phyloP scores from a whole-genome alignment of 2,329 filamentous ascomycete species.

The Microcyclosporella mali region DNA sequence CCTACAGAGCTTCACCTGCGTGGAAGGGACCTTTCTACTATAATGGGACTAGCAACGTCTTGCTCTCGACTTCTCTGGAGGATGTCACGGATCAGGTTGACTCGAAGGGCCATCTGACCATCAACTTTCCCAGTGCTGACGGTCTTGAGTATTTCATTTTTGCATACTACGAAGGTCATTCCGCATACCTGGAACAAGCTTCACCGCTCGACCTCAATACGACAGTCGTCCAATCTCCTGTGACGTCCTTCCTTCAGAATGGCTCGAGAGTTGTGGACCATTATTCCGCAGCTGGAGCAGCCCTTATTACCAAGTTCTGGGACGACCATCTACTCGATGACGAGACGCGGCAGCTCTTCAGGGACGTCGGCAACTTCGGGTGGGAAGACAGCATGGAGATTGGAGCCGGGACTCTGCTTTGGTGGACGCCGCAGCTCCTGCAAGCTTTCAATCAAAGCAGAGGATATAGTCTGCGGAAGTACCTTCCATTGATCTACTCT shows the following conservation, averaged over 20 bases:
- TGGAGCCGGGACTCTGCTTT: constrained; percentile 18
- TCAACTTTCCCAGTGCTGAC: constrained; percentile 20
- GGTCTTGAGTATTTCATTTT: constrained; percentile 26
- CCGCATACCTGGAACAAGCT: constrained; percentile 28
- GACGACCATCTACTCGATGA: constrained; percentile 28
- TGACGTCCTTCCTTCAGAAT: constrained; percentile 25
- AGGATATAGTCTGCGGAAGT: constrained; percentile 28
- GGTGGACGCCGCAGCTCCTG: constrained; percentile 25
- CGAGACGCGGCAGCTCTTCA: constrained; percentile 17
- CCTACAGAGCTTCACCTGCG: constrained; percentile 9
- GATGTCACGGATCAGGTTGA: constrained; percentile 28
- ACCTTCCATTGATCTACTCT: constrained; percentile 28
- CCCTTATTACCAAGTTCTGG: constrained; percentile 30
- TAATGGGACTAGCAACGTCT: constrained; percentile 21
- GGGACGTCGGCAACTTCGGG: constrained; percentile 29
- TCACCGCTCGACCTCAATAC: constrained; percentile 23
- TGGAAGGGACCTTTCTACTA: constrained; percentile 13
- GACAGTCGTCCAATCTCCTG: constrained; percentile 18
- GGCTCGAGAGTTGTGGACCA: constrained; percentile 33
- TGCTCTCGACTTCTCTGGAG: constrained; percentile 20
- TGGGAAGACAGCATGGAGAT: constrained; percentile 35
- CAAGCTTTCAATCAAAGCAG: constrained; percentile 20
- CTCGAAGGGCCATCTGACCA: constrained; percentile 19
- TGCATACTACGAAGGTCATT: constrained; percentile 28
- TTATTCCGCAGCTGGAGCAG: constrained; percentile 27